Evolutionary conservation across 1,284 basidiomycete species (phyloP).

Genomic region (Malassezia globosa): DNA sequence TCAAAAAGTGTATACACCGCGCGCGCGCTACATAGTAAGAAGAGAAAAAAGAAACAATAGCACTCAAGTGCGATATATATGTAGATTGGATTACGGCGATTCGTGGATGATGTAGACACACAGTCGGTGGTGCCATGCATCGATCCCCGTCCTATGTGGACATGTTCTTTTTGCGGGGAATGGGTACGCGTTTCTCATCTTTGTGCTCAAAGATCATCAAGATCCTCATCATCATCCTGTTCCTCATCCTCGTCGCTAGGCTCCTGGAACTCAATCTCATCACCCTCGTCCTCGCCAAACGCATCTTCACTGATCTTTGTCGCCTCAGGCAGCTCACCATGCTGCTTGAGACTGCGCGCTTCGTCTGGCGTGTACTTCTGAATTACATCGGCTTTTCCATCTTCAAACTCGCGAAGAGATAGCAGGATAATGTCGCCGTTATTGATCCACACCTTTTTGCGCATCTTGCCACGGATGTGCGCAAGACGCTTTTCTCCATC

Average conservation of each 20-base stretch:
- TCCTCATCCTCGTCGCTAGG: conserved; percentile 28
- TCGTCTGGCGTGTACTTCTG: conserved; percentile 93
- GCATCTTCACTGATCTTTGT: conserved; percentile 99
- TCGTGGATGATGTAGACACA: too few relatives aligned
- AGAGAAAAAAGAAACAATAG: too few relatives aligned
- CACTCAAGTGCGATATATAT: too few relatives aligned
- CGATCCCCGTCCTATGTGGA: too few relatives aligned
- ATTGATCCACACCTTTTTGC: conserved; percentile 99
- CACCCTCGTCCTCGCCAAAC: conserved; percentile 68
- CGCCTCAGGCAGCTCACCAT: conserved; percentile 92
- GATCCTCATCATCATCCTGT: conserved; percentile 24
- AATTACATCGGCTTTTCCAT: conserved; percentile 98
- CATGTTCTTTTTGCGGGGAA: too few relatives aligned
- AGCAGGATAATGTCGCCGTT: conserved; percentile 94
- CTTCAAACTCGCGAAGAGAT: conserved; percentile 96
- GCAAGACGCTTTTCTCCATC: conserved; percentile 96
- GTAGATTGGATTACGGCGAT: too few relatives aligned
- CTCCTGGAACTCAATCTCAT: conserved; percentile 47
- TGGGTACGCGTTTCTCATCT: too few relatives aligned
- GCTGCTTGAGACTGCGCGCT: conserved; percentile 84
- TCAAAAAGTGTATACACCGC: too few relatives aligned
- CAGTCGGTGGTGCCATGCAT: too few relatives aligned
- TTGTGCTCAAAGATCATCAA: conserved; percentile 24
- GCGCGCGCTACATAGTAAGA: too few relatives aligned
- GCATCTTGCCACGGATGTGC: conserved; percentile 97